Base-by-base conservation (phyloP, 1,284 basidiomycete genomes). In the Amylostereum chailletii region DNA sequence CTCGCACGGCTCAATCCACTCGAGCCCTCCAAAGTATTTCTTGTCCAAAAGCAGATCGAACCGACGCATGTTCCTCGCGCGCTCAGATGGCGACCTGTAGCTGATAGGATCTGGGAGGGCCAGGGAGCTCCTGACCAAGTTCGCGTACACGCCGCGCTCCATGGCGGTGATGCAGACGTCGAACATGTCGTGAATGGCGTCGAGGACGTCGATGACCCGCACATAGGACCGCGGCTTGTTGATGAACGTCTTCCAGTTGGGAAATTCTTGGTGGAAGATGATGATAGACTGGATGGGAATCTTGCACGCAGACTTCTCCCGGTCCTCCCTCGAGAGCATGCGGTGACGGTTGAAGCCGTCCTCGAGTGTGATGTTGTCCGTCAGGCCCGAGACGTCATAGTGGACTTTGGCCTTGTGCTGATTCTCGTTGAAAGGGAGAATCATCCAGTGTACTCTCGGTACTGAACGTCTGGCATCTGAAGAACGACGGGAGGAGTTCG, bases 111-210 rank as follows among this genome's bases (percentile, higher is more conserved):
- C 64, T 33, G 62, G 32, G 55, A 75, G 79, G 1, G 69, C 66
- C 0, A 55, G 64, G 30, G 67, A 59, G 55, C 69, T 71, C 34
- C 62, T 58, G 11, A 58, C 54, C 46, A 70, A 61, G 45, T 67
- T 59, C n/a, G 51, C 48, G 11, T 49, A 43, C 6, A 60, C 53
- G 3, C 50, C 53, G 46, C 65, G 61, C 55, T 71, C 74, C 39
- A 68, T 65, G 27, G 63, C 61, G 2, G 74, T 76, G 56, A 82
- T 62, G 10, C 65, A 63, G 38, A 63, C 59, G 40, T 70, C 60
- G 48, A 73, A 78, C 6, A 69, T 62, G 39, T 74, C 66, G 56
- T 75, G 71, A 26, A 83, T 76, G 11, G 69, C 73, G 40, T 71
- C 59, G 57, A 77, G 80, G 32, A 83, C 69, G 50, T 83, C 81